These are phyloP conservation scores for Arthrobotrys iridis DNA, from an alignment of 2,329 filamentous ascomycete genomes.

Conservation along the genomic window DNA sequence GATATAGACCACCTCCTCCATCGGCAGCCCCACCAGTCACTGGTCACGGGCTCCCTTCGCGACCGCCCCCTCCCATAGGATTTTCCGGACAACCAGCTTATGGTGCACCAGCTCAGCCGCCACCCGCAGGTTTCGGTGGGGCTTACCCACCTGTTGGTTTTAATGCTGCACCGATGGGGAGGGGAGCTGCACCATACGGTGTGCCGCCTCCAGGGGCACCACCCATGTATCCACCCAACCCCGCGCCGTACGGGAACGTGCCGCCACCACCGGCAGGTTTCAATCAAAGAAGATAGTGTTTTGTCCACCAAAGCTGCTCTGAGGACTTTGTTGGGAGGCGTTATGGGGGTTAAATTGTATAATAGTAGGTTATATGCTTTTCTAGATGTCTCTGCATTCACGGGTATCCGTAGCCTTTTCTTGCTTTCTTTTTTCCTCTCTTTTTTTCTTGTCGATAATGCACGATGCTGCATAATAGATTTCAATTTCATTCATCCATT, in stretches of 20 bases:
- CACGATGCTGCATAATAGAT: not conserved
- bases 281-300: conserved; percentile 42
- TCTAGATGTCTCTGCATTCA: not conserved
- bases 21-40: conserved; percentile 50
- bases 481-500: not conserved
- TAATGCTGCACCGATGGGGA: conserved; percentile 36
- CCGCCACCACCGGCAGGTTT: conserved; percentile 46
- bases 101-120: conserved; percentile 69
- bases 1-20: conserved; percentile 54
- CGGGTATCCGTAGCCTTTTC: not conserved
- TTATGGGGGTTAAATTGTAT: conserved; percentile 32
- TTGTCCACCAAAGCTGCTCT: conserved; percentile 2
- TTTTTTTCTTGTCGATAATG: not conserved
- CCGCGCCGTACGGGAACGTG: conserved; percentile 43
- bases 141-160: conserved; percentile 47
- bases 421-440: not conserved
- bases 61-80: conserved; percentile 57
- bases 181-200: conserved; percentile 40
- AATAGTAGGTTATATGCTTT: conserved; percentile 30
- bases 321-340: conserved; percentile 19
- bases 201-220: conserved; percentile 42
- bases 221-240: conserved; percentile 48
- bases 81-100: conserved; percentile 55
- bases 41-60: conserved; percentile 56
- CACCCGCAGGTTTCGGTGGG: conserved; percentile 62